phyloP scores from a whole-genome alignment of 352 stramenopile species.

The Pythium rhizo-oryzae region DNA sequence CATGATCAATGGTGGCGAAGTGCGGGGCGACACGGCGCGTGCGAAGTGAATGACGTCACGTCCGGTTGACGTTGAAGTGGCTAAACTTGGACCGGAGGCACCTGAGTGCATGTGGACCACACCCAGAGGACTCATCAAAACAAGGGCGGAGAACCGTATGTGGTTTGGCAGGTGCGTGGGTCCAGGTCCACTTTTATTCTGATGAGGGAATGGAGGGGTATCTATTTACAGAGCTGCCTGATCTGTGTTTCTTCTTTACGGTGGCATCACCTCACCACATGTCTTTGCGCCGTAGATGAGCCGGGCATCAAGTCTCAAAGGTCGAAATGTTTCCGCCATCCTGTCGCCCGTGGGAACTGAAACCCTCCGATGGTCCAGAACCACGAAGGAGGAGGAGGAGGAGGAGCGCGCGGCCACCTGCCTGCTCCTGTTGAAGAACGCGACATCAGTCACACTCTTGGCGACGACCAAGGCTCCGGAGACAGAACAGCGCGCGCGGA shows the following conservation, averaged over 20 bases:
- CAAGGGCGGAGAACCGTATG: neutral
- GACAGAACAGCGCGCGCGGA: neutral
- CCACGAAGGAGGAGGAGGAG: slow-evolving; percentile 1
- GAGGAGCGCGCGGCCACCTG: neutral
- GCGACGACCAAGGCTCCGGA: neutral
- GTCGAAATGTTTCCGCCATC: slow-evolving; percentile 16
- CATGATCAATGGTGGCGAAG: slow-evolving; percentile 34
- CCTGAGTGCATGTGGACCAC: slow-evolving; percentile 10
- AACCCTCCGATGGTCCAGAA: slow-evolving; percentile 21
- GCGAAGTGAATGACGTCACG: neutral
- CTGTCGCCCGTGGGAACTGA: slow-evolving; percentile 20
- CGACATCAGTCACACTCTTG: neutral
- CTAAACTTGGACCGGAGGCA: neutral
- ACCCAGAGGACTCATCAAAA: neutral
- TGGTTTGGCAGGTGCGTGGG: neutral
- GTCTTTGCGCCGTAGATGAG: slow-evolving; percentile 26
- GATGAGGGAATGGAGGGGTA: neutral
- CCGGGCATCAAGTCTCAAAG: slow-evolving; percentile 24
- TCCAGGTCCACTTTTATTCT: neutral
- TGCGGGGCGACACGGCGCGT: neutral
- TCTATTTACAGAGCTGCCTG: slow-evolving; percentile 1
- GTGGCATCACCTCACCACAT: neutral
- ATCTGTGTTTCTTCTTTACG: neutral
- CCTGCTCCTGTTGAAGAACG: slow-evolving; percentile 14
- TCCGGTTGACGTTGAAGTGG: slow-evolving; percentile 21